Evolutionary conservation across 345 rosid genomes (phyloP), one percentile per base, ranked within the genome.

Genomic region (Corymbia maculata): DNA sequence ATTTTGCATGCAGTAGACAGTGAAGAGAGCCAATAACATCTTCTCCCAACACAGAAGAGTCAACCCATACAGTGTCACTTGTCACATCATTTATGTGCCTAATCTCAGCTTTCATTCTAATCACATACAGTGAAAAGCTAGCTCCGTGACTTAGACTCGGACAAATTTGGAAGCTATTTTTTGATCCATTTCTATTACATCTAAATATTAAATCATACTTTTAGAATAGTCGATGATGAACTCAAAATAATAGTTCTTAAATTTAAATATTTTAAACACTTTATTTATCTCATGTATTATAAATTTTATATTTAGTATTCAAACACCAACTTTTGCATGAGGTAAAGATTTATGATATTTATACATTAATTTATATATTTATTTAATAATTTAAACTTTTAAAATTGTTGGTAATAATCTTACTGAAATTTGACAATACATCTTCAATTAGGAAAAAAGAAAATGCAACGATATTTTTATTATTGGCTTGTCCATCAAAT

Each of bases 401-500:
- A 24, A 59, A 59, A 26, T 59, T 24, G 3, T 59, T 28, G 15
- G 4, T 28, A 6, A 9, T 64, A 64, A 2, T n/a, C 17, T 2
- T 9, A n/a, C 42, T 6, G 6, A 28, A 64, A 6, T 64, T 64
- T 0, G n/a, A 28, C 17, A n/a, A 64, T 64, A 36, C 70, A 13
- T 2, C 17, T 28, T 64, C 36, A 13, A 64, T 15, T 13, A 4
- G 19, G 1, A 6, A 13, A n/a, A 52, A 6, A 36, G 7, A 14
- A 64, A 6, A 64, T 0, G 9, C 17, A 6, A 64, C 6, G 8
- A 6, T 0, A 36, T 64, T 17, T 64, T 61, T 64, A 64, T 28
- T 64, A 16, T 64, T 0, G 0, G 15, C 7, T 13, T 64, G 36
- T 28, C 70, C 70, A 0, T 1, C 0, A 2, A 64, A 64, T 64